phyloP scores from a whole-genome alignment of 345 rosid species.

The Stellera chamaejasme region DNA sequence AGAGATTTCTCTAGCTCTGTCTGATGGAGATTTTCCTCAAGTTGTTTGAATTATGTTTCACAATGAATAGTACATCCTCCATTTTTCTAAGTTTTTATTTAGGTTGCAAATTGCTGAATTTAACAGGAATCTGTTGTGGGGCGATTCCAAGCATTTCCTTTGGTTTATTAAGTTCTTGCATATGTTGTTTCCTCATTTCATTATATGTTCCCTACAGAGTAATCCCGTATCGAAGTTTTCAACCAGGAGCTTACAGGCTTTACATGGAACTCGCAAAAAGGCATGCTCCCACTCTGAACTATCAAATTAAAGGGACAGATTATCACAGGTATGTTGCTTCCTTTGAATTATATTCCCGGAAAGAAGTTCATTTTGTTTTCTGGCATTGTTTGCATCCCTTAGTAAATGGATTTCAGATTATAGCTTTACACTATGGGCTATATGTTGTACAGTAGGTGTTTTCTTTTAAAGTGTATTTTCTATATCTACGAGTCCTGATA shows the following conservation, averaged over 20 bases:
- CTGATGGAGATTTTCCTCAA: neutral
- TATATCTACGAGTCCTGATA: no score
- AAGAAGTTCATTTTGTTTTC: no score
- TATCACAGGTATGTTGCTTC: slow-evolving; percentile 44
- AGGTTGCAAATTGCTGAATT: no score
- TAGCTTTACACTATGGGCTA: neutral
- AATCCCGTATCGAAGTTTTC: slow-evolving; percentile 47
- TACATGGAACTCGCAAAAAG: slow-evolving; percentile 80
- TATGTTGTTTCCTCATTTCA: slow-evolving; percentile 1
- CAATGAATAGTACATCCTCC: neutral
- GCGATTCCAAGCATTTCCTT: neutral
- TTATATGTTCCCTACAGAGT: slow-evolving; percentile 38
- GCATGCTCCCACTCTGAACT: slow-evolving; percentile 44
- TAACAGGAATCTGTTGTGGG: no score
- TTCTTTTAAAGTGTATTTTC: neutral
- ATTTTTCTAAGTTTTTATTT: neutral
- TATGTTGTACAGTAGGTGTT: neutral
- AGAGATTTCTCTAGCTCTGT: neutral
- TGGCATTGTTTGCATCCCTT: no score
- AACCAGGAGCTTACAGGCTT: slow-evolving; percentile 70
- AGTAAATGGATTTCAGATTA: no score
- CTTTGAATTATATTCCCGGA: neutral
- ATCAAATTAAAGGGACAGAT: slow-evolving; percentile 43
- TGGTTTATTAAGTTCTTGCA: neutral
- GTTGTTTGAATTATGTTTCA: neutral